Percentiles rank a stretch among this genome's conserved stretches.
Conservation (phyloP, 371 early-diverging fungal genomes). For the Blastocladiella emersonii region DNA sequence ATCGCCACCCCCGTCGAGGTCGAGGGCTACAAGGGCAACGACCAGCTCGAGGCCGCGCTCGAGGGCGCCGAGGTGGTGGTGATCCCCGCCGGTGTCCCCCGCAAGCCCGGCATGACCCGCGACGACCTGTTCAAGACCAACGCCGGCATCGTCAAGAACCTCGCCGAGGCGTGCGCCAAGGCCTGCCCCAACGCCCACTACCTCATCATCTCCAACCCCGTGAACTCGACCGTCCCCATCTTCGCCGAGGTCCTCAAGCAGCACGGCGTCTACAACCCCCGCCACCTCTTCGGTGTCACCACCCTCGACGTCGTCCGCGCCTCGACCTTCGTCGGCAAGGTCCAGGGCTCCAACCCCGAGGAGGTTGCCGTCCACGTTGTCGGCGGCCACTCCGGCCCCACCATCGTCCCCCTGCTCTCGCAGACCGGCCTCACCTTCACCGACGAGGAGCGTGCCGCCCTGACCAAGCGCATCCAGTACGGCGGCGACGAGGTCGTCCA, state of each 20-base stretch:
- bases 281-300: constrained; percentile 93
- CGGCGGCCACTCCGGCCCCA: constrained; percentile 98
- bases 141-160: constrained; percentile 83
- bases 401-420: constrained; percentile 93
- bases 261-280: constrained; percentile 84
- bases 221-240: constrained; percentile 99
- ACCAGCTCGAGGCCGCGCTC: constrained; percentile 73
- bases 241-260: constrained; percentile 93
- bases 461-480: constrained; percentile 96
- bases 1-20: constrained; percentile 82
- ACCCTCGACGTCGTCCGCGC: constrained; percentile 97
- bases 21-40: constrained; percentile 67
- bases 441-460: constrained; percentile 77
- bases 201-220: constrained; percentile 97
- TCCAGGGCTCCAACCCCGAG: constrained; percentile 57
- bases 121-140: constrained; percentile 97
- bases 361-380: constrained; percentile 77
- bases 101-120: constrained; percentile 99
- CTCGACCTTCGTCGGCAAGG: constrained; percentile 82
- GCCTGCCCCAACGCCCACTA: constrained; percentile 91
- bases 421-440: constrained; percentile 61
- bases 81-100: constrained; percentile 97
- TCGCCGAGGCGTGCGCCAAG: constrained; percentile 57
- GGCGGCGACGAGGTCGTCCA: constrained; percentile 99
- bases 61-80: constrained; percentile 80